Conservation (phyloP, 116 monocot species). For the Zostera marina region DNA sequence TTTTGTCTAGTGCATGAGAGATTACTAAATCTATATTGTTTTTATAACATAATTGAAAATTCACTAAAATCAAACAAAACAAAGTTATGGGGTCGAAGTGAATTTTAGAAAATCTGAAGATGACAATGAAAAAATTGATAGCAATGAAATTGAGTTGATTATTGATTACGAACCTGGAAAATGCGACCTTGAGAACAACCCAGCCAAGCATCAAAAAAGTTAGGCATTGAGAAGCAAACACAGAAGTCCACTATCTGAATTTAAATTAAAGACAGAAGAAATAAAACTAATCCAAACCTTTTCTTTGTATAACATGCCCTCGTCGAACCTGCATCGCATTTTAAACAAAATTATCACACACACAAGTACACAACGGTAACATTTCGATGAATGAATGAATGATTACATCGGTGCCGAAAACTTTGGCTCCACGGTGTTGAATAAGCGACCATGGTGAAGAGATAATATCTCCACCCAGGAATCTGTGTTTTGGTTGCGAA, state of each 20-base stretch:
- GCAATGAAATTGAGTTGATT: too few relatives aligned
- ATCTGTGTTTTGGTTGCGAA: background rate
- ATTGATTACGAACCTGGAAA: slow-evolving; percentile 36
- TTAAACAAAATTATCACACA: background rate
- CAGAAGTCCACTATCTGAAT: background rate
- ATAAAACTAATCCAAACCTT: slow-evolving; percentile 38
- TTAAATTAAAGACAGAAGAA: background rate
- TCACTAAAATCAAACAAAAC: too few relatives aligned
- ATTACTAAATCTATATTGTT: too few relatives aligned
- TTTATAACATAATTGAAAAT: too few relatives aligned
- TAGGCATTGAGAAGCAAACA: slow-evolving; percentile 3
- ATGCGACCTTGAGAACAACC: slow-evolving; percentile 56
- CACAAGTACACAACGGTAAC: background rate
- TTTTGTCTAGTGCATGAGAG: too few relatives aligned
- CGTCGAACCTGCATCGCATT: slow-evolving; percentile 48
- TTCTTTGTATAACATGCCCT: slow-evolving; percentile 85
- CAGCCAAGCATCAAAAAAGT: background rate
- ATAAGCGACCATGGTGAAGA: slow-evolving; percentile 52
- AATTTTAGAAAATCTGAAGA: too few relatives aligned
- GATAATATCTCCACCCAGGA: slow-evolving; percentile 1
- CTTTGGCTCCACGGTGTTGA: slow-evolving; percentile 61
- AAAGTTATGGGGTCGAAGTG: too few relatives aligned
- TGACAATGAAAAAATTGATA: too few relatives aligned
- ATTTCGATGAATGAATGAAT: background rate
- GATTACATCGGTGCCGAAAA: slow-evolving; percentile 65